A percentile compares a stretch with the other conserved stretches of the same genome.
Conservation (phyloP, 768 basidiomycete species). For the Postia placenta region DNA sequence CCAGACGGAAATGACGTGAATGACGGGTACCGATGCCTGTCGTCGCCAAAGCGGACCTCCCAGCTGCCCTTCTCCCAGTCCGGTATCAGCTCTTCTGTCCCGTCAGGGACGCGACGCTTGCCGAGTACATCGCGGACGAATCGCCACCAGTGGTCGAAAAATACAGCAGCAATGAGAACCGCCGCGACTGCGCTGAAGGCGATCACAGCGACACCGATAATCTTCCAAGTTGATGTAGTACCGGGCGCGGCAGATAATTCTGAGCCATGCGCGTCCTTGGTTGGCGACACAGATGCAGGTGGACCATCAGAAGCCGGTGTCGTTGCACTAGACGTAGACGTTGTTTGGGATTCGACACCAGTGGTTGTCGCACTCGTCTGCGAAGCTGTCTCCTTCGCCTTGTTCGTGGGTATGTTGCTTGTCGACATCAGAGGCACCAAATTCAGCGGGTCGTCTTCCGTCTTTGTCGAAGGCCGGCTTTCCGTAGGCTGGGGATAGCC, state of each 20-base stretch:
- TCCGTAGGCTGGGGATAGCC: no score
- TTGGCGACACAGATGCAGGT: not conserved
- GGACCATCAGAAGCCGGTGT: not conserved
- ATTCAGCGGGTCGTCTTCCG: not conserved
- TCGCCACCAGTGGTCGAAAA: slow-evolving; percentile 68
- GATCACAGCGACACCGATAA: slow-evolving; percentile 62
- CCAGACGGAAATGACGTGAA: slow-evolving; percentile 16
- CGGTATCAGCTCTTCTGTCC: slow-evolving; percentile 51
- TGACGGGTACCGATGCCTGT: slow-evolving; percentile 25
- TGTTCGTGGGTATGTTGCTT: not conserved
- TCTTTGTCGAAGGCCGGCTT: no score
- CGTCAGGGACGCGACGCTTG: slow-evolving; percentile 25
- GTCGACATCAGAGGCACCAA: not conserved
- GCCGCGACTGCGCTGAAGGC: slow-evolving; percentile 53
- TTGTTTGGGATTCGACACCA: not conserved
- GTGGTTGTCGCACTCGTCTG: not conserved
- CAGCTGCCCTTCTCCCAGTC: slow-evolving; percentile 61
- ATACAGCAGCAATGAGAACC: slow-evolving; percentile 50
- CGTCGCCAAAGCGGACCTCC: slow-evolving; percentile 34
- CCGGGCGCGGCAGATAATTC: not conserved
- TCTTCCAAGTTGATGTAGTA: slow-evolving; percentile 57
- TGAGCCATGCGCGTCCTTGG: not conserved
- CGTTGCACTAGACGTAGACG: not conserved
- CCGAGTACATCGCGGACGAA: slow-evolving; percentile 48
- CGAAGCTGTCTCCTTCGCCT: not conserved